Percentiles rank a stretch among this genome's conserved stretches.
Evolutionary conservation across 202 grass and related monocot species (phyloP).

Genomic region (Brachypodium distachyon): DNA sequence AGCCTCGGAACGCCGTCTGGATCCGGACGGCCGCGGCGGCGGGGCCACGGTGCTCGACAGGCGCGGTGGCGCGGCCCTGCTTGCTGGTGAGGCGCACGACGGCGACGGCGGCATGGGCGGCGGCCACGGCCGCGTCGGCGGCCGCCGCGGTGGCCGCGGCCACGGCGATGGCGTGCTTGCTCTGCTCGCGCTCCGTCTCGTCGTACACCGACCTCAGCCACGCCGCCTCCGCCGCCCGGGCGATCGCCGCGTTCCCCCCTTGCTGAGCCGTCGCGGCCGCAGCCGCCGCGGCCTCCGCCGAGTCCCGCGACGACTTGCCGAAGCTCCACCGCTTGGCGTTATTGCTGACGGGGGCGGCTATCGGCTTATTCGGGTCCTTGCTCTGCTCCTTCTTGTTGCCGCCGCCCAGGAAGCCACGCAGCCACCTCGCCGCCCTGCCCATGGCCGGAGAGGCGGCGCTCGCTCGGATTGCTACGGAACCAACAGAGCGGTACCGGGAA

Average conservation of each 20-base stretch:
- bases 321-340: conserved; percentile 94
- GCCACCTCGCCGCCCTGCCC: conserved; percentile 74
- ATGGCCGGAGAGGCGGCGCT: conserved; percentile 29
- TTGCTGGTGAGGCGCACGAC: conserved; percentile 80
- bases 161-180: conserved; percentile 92
- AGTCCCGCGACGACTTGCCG: conserved; percentile 52
- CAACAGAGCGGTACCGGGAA: neutral
- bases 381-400: conserved; percentile 31
- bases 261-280: neutral
- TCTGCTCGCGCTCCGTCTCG: conserved; percentile 71
- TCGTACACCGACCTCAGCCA: conserved; percentile 56
- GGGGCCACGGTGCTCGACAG: neutral
- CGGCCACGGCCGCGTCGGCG: conserved; percentile 64
- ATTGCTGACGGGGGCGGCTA: neutral
- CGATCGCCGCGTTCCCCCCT: conserved; percentile 9
- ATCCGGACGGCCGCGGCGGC: conserved; percentile 53
- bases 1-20: conserved; percentile 87
- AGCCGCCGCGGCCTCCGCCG: conserved; percentile 5
- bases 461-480: neutral
- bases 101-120: conserved; percentile 73
- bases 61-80: conserved; percentile 20
- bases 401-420: conserved; percentile 54
- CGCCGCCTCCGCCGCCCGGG: conserved; percentile 40
- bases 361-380: conserved; percentile 16
- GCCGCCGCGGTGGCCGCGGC: conserved; percentile 73